These are phyloP conservation scores for Pichia manshurica DNA, from an alignment of 805 yeast species.

Conservation along the genomic window DNA sequence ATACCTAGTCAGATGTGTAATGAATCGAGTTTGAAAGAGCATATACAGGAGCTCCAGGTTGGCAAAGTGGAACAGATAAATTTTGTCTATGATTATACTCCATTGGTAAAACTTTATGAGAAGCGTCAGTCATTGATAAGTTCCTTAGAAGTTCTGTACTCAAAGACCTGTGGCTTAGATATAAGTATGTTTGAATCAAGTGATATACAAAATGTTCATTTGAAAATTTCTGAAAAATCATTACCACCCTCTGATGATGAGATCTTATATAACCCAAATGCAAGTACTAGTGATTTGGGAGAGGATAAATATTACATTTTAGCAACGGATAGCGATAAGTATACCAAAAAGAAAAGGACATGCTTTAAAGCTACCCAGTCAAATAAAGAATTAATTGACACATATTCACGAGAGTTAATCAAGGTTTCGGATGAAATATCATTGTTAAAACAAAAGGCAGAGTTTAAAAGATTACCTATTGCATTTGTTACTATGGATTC, in stretches of 20 bases:
- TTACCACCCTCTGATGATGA: constrained; percentile 15
- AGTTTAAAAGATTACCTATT: constrained; percentile 38
- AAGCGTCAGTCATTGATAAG: constrained; percentile 30
- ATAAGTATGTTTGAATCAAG: constrained; percentile 29
- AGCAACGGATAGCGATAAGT: background rate
- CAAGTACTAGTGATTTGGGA: background rate
- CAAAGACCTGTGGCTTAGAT: constrained; percentile 37
- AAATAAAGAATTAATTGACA: constrained; percentile 30
- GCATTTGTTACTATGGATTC: constrained; percentile 89
- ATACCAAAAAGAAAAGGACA: background rate
- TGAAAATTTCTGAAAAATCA: constrained; percentile 26
- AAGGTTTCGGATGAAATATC: constrained; percentile 37
- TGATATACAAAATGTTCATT: constrained; percentile 23
- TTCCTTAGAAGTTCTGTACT: constrained; percentile 38
- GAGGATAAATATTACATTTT: constrained; percentile 3
- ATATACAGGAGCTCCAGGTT: constrained; percentile 50
- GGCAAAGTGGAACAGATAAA: constrained; percentile 50
- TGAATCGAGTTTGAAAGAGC: constrained; percentile 39
- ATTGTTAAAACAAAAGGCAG: constrained; percentile 25
- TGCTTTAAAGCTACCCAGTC: constrained; percentile 5
- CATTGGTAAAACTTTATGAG: constrained; percentile 35
- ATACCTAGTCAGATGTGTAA: constrained; percentile 44
- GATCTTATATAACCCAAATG: constrained; percentile 12
- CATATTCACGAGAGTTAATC: constrained; percentile 32
- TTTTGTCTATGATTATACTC: constrained; percentile 38